Evolutionary conservation across 2,329 filamentous ascomycete species (phyloP).

Genomic region (Fusarium heterosporum): DNA sequence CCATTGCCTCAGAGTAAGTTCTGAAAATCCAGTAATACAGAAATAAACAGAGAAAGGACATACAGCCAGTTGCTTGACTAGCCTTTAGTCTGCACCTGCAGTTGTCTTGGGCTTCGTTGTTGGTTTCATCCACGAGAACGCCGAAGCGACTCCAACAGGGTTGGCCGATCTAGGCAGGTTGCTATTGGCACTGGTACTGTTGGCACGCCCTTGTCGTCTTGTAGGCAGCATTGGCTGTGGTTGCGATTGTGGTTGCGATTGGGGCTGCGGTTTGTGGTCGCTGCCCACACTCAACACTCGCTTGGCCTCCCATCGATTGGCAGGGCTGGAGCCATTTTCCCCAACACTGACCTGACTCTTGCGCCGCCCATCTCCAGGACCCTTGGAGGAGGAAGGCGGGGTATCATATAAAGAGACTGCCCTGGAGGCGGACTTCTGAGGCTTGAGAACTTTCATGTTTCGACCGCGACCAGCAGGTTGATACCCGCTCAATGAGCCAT

Average conservation of each 20-base stretch:
- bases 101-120: conserved; percentile 54
- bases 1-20: not conserved
- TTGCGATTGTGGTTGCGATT: conserved; percentile 46
- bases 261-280: conserved; percentile 50
- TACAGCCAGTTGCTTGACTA: not conserved
- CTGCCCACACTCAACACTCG: conserved; percentile 60
- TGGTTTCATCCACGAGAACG: conserved; percentile 90
- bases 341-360: conserved; percentile 62
- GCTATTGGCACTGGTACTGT: conserved; percentile 54
- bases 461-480: conserved; percentile 74
- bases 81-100: conserved; percentile 43
- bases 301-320: conserved; percentile 67
- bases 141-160: conserved; percentile 90
- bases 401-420: conserved; percentile 66
- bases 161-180: conserved; percentile 73
- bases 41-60: conserved; percentile 4
- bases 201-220: conserved; percentile 54
- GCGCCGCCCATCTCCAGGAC: conserved; percentile 62
- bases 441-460: conserved; percentile 91
- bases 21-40: conserved; percentile 1
- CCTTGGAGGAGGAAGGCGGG: conserved; percentile 57
- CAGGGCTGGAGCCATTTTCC: conserved; percentile 44
- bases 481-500: conserved; percentile 71
- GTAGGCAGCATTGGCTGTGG: conserved; percentile 36
- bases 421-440: conserved; percentile 73